Evolutionary conservation across 192 early-diverging fungal genomes (phyloP).

Genomic region (Coemansia sp.): DNA sequence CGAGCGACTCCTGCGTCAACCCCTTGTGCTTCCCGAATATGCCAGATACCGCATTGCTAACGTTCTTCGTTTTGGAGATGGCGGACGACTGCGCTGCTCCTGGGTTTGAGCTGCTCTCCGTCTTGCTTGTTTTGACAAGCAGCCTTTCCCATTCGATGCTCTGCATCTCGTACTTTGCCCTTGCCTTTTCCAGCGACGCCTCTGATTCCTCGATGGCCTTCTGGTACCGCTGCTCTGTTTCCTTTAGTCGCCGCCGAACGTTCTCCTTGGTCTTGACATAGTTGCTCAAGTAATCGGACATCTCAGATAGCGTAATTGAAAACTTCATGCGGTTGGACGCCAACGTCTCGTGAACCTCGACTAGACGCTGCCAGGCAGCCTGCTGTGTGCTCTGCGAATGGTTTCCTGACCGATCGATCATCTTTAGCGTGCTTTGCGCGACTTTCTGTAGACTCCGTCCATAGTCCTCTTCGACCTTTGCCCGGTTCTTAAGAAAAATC

Average conservation of each 20-base stretch:
- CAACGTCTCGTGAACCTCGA: slow-evolving; percentile 78
- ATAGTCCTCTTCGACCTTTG: slow-evolving; percentile 89
- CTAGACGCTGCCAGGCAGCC: slow-evolving; percentile 70
- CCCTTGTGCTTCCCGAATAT: slow-evolving; percentile 54
- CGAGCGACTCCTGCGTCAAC: slow-evolving; percentile 57
- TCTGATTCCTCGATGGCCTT: slow-evolving; percentile 78
- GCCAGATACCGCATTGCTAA: slow-evolving; percentile 41
- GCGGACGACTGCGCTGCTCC: not conserved
- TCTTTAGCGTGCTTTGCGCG: slow-evolving; percentile 59
- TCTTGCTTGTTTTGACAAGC: slow-evolving; percentile 50
- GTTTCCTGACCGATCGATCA: slow-evolving; percentile 53
- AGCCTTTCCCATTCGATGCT: slow-evolving; percentile 87
- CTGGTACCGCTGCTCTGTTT: slow-evolving; percentile 70
- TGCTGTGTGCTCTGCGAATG: slow-evolving; percentile 61
- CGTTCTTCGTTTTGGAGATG: slow-evolving; percentile 36
- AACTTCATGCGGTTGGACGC: slow-evolving; percentile 80
- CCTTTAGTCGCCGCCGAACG: slow-evolving; percentile 66
- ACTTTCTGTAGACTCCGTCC: slow-evolving; percentile 75
- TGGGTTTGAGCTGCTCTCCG: slow-evolving; percentile 8
- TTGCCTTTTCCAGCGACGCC: slow-evolving; percentile 75
- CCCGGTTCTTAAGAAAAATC: slow-evolving; percentile 81
- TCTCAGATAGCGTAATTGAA: slow-evolving; percentile 62
- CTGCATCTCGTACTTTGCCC: slow-evolving; percentile 71
- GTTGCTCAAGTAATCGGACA: slow-evolving; percentile 76
- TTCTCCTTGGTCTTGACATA: slow-evolving; percentile 47